Evolutionary conservation across 2,329 filamentous ascomycete genomes (phyloP).

Genomic region (Pestalotiopsis sp.): DNA sequence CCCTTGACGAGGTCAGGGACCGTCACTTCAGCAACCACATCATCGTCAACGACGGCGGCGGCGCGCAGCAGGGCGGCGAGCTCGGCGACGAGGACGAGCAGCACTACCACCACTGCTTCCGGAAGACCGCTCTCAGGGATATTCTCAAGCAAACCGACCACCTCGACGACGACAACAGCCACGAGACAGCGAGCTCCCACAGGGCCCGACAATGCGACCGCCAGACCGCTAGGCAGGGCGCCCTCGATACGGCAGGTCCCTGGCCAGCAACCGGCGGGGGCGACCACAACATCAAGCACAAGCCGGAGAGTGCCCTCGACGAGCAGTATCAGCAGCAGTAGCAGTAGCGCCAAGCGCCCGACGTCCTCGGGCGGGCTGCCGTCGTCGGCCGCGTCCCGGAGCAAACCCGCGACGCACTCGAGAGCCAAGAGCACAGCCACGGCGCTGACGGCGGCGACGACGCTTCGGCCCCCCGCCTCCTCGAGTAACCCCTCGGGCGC

Average conservation of each 20-base stretch:
- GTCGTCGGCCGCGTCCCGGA: constrained; percentile 18
- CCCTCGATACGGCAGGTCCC: constrained; percentile 25
- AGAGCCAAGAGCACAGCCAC: constrained; percentile 42
- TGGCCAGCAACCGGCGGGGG: constrained; percentile 8
- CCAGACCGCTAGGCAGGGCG: constrained; percentile 29
- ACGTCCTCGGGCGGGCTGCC: constrained; percentile 32
- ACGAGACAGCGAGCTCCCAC: constrained; percentile 8
- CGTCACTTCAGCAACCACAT: constrained; percentile 16
- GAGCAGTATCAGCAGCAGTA: constrained; percentile 13
- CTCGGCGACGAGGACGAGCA: neutral
- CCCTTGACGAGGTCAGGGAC: constrained; percentile 40
- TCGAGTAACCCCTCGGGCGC: constrained; percentile 17
- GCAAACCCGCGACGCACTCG: constrained; percentile 31
- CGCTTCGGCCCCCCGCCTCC: constrained; percentile 34
- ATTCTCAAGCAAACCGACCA: constrained; percentile 5
- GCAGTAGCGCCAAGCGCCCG: constrained; percentile 21
- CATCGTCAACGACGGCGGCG: constrained; percentile 19
- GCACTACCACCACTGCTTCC: constrained; percentile 6
- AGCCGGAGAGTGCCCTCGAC: constrained; percentile 15
- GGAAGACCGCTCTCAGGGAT: constrained; percentile 12
- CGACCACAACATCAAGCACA: neutral
- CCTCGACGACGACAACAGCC: neutral
- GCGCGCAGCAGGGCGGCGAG: constrained; percentile 8
- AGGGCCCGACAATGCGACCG: constrained; percentile 21
- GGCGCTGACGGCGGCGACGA: constrained; percentile 26